phyloP scores from a whole-genome alignment of 139 green algal species.

The Tetradesmus lagerheimii region DNA sequence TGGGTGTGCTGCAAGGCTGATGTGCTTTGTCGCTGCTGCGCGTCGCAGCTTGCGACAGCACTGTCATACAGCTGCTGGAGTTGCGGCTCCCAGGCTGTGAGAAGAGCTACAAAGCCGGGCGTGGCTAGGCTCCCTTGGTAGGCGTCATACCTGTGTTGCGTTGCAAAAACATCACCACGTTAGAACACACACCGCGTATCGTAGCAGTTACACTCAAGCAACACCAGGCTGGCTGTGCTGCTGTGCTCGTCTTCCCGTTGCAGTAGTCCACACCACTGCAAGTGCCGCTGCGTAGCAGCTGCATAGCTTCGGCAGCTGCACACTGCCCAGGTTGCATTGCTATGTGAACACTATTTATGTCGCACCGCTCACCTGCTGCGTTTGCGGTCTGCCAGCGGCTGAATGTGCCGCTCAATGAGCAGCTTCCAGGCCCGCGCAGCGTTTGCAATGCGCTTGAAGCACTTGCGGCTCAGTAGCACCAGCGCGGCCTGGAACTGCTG shows the following conservation, averaged over 20 bases:
- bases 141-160: background rate
- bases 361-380: conserved; percentile 48
- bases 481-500: conserved; percentile 39
- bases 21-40: background rate
- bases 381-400: conserved; percentile 55
- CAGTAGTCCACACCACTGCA: no score
- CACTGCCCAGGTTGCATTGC: no score
- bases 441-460: conserved; percentile 64
- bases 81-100: conserved; percentile 34
- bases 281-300: no score
- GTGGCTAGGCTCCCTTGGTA: conserved; percentile 25
- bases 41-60: conserved; percentile 38
- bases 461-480: conserved; percentile 48
- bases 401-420: conserved; percentile 66
- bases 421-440: conserved; percentile 63
- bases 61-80: conserved; percentile 31
- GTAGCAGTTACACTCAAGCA: no score
- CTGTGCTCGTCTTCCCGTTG: no score
- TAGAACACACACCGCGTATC: no score
- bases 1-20: conserved; percentile 45
- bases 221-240: no score
- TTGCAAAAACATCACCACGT: no score
- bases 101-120: conserved; percentile 30
- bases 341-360: no score
- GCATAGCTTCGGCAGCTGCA: no score